Percentiles rank a stretch among this genome's conserved stretches.
phyloP scores from a whole-genome alignment of 441 rosid species.

The Breynia disticha region DNA sequence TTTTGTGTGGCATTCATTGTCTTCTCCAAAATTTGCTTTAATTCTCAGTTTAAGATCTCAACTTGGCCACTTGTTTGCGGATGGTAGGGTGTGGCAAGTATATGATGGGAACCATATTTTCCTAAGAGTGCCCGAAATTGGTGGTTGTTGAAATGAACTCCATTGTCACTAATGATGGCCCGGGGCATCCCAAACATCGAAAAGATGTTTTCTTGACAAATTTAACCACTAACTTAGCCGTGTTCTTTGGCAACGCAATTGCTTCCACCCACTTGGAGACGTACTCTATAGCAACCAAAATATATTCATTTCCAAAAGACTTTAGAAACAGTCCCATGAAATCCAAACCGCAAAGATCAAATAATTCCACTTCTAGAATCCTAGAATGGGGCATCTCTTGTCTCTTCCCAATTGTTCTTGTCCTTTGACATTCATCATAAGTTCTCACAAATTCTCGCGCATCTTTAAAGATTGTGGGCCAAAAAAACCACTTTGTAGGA shows the following conservation, averaged over 20 bases:
- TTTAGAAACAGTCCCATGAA: neutral
- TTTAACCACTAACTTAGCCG: neutral
- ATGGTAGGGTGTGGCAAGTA: neutral
- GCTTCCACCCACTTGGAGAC: neutral
- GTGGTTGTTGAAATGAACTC: neutral
- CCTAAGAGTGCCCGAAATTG: neutral
- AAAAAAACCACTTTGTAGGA: neutral
- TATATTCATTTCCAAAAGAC: neutral
- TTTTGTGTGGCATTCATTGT: too few relatives aligned
- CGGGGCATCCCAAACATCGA: neutral
- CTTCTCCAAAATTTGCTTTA: too few relatives aligned
- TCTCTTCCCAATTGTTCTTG: neutral
- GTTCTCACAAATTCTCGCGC: neutral
- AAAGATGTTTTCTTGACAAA: neutral
- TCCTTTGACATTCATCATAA: neutral
- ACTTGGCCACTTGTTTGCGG: too few relatives aligned
- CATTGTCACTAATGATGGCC: neutral
- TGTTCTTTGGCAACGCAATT: neutral
- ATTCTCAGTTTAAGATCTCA: too few relatives aligned
- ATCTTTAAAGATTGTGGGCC: neutral
- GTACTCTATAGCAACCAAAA: neutral
- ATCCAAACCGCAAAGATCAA: neutral
- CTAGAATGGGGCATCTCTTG: neutral
- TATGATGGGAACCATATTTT: neutral
- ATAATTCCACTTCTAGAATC: slow-evolving; percentile 1